Base-by-base conservation (phyloP, 345 rosid genomes). In the Rhizophora mangle region DNA sequence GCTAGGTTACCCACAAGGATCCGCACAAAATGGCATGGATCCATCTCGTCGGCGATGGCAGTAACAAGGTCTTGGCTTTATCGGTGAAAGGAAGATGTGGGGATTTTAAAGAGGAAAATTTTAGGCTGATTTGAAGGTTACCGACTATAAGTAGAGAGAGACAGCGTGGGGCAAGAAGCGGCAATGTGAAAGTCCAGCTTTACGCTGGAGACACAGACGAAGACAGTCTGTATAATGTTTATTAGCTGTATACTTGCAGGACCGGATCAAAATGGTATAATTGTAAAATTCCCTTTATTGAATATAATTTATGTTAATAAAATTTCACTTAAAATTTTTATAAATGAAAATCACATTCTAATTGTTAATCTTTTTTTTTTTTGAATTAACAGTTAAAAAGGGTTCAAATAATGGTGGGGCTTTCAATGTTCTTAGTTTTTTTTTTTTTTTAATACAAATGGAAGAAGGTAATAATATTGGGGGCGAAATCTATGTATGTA, bases 11-110 rank as follows among this genome's bases (percentile, higher is more conserved):
- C 96, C 46, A 88, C 82, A 3, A 92, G 85, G 76, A 95, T 74
- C 83, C 97, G 87, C 34, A 85, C 85, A 77, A 89, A 92, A 6
- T 93, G 86, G 82, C 99, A 95, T 75, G 99, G 99, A 90, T 95
- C 99, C 99, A 95, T 94, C 27, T 22, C 60, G 11, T 22, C 60
- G 30, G 60, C 29, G 29, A 18, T 22, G 29, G 16, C 15, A 10
- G 29, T 20, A 22, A 9, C 13, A 16, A 4, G 6, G 52, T 3
- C 18, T 37, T 11, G 20, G 52, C 49, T 43, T 43, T 43, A 4
- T 43, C 15, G 49, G 49, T 43, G 49, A 43, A 15, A 13, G 18
- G 18, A 13, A 13, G 18, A 43, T 27, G 3, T 21, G 21, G 47
- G 16, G 39, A 6, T 10, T 39, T 43, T 21, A 51, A 4, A 3